phyloP scores from a whole-genome alignment of 192 early-diverging fungal genomes.

The Diversispora epigaea region DNA sequence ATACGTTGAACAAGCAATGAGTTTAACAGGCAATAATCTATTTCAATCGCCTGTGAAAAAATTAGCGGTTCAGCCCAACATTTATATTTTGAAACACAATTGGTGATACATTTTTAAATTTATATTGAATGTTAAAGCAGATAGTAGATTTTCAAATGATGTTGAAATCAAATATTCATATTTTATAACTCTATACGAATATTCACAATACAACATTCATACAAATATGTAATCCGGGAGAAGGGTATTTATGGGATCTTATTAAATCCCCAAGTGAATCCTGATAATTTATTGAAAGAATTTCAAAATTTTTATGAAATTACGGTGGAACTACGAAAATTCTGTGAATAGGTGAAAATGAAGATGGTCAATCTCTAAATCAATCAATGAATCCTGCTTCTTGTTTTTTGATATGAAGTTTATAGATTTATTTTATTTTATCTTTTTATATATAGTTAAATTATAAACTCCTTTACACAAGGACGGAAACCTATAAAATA shows the following conservation, averaged over 20 bases:
- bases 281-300: conserved; percentile 56
- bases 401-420: no score
- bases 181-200: conserved; percentile 61
- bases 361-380: no score
- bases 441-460: no score
- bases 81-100: conserved; percentile 75
- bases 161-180: conserved; percentile 60
- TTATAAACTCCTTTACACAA: no score
- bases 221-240: conserved; percentile 72
- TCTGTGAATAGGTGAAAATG: conserved; percentile 61
- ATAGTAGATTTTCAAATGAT: conserved; percentile 64
- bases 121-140: conserved; percentile 92
- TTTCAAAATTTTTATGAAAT: conserved; percentile 66
- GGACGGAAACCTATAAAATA: no score
- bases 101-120: conserved; percentile 80
- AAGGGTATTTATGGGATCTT: conserved; percentile 75
- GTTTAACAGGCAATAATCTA: conserved; percentile 74
- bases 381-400: no score
- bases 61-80: conserved; percentile 60
- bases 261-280: conserved; percentile 43
- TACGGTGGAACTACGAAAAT: conserved; percentile 54
- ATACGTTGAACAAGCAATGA: conserved; percentile 70
- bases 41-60: conserved; percentile 78
- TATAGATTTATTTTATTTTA: no score
- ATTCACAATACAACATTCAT: conserved; percentile 93